These are phyloP conservation scores for Phaeophleospora eucalypticola DNA, from an alignment of 2,329 filamentous ascomycete species.

Conservation along the genomic window DNA sequence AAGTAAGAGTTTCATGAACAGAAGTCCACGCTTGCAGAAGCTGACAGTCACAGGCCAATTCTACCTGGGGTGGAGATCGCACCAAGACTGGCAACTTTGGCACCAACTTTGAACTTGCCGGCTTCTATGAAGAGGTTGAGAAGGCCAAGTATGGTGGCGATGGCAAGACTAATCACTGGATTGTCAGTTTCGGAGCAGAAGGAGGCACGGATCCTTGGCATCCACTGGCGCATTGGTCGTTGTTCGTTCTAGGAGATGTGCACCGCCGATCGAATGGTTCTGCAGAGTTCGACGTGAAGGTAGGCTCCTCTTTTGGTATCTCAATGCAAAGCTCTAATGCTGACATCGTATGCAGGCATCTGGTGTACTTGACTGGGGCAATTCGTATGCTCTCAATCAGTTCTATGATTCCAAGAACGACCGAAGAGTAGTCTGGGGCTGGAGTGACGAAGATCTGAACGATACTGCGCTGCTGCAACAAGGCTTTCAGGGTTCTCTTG, in stretches of 20 bases:
- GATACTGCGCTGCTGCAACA: conserved; percentile 37
- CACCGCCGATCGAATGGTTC: conserved; percentile 35
- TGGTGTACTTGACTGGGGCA: conserved; percentile 39
- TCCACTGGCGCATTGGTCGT: conserved; percentile 35
- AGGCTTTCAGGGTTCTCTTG: conserved; percentile 39
- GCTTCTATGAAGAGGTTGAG: conserved; percentile 41
- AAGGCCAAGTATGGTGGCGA: conserved; percentile 27
- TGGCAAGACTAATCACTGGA: conserved; percentile 37
- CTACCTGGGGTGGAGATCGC: conserved; percentile 33
- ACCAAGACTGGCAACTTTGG: conserved; percentile 40
- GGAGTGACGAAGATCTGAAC: conserved; percentile 39
- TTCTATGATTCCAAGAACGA: conserved; percentile 44
- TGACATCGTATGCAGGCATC: conserved; percentile 39
- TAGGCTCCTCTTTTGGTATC: too few relatives aligned
- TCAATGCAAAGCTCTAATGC: too few relatives aligned
- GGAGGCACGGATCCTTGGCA: conserved; percentile 40
- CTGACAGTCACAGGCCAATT: too few relatives aligned
- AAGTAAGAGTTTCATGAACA: too few relatives aligned
- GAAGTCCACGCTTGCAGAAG: too few relatives aligned
- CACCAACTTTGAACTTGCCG: conserved; percentile 44
- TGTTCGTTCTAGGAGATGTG: conserved; percentile 40
- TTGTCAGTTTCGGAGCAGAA: conserved; percentile 34
- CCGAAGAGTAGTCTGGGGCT: conserved; percentile 42
- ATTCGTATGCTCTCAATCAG: conserved; percentile 40
- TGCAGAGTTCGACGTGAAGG: too few relatives aligned